Conservation (phyloP, 2,329 filamentous ascomycete species). For the Grosmannia clavigera region DNA sequence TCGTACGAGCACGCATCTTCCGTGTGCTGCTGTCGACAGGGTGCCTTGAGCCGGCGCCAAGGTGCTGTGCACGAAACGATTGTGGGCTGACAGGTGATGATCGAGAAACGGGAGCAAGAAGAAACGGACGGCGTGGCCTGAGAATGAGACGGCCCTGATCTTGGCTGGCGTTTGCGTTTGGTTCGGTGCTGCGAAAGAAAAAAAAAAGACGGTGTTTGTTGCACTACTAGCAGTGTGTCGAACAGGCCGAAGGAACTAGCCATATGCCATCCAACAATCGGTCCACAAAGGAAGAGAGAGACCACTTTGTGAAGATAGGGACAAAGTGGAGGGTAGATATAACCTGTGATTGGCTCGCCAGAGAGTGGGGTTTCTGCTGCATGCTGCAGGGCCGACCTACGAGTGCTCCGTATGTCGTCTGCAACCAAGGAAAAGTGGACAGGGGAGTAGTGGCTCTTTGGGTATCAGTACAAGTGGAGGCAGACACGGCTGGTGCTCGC, state of each 20-base stretch:
- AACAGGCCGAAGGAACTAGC: background rate
- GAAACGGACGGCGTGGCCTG: background rate
- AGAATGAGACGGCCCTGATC: background rate
- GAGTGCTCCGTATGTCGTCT: background rate
- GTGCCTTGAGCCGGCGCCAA: background rate
- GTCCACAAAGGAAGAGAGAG: background rate
- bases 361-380: background rate
- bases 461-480: constrained; percentile 1
- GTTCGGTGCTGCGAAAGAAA: background rate
- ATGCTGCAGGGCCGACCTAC: background rate
- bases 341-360: background rate
- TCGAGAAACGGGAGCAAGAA: background rate
- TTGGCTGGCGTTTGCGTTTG: background rate
- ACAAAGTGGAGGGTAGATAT: background rate
- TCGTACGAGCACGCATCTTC: background rate
- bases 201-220: background rate
- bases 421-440: background rate
- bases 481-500: background rate
- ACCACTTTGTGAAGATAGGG: background rate
- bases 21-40: background rate
- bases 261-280: background rate
- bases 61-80: background rate
- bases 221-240: background rate
- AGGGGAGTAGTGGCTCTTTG: background rate
- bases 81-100: background rate